Base-by-base conservation (phyloP, 208 protist species). In the Trypanosoma brucei region DNA sequence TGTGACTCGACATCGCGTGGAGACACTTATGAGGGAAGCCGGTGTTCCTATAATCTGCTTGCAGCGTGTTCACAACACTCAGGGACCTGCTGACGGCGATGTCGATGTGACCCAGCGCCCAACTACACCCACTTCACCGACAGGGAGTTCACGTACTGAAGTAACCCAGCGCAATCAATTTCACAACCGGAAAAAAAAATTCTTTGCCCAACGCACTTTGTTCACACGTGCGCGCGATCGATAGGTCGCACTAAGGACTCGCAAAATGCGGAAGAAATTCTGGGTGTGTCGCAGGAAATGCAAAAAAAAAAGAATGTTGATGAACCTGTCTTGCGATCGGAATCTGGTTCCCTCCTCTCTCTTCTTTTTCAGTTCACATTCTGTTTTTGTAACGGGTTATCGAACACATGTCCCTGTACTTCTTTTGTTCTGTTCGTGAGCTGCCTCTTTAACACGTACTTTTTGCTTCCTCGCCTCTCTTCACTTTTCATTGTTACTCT, bases 1-100 rank as follows among this genome's bases (percentile, higher is more conserved):
- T 57, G 63, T 94, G 3, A 52, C 79, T 1, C 62, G 66, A 22
- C 50, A 65, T 4, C 74, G 77, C 40, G 73, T 94, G 31, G 77
- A 85, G 49, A 67, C 72, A 52, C 56, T 91, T 37, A 57, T 94
- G 42, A 62, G 69, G 34, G 69, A 68, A 37, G 84, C 78, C 61
- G 83, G 79, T 34, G 75, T 94, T 13, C 76, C 83, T 7, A 31
- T 83, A 1, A 70, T 79, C 35, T 52, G 51, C 3, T 70, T 71
- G 22, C 62, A 58, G 37, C 54, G 37, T 48, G 39, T 64, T 7
- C 59, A 11, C 30, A 62, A 57, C 68, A 66, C 11, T 7, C 46
- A 73, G n/a, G 22, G 14, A 37, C 54, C 4, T 60, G 22, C 14
- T 39, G 22, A 51, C 45, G 44, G 34, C 2, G 45, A 60, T 36